These are phyloP conservation scores for Fistulinella prunicolor DNA, from an alignment of 768 basidiomycete species.

Conservation along the genomic window DNA sequence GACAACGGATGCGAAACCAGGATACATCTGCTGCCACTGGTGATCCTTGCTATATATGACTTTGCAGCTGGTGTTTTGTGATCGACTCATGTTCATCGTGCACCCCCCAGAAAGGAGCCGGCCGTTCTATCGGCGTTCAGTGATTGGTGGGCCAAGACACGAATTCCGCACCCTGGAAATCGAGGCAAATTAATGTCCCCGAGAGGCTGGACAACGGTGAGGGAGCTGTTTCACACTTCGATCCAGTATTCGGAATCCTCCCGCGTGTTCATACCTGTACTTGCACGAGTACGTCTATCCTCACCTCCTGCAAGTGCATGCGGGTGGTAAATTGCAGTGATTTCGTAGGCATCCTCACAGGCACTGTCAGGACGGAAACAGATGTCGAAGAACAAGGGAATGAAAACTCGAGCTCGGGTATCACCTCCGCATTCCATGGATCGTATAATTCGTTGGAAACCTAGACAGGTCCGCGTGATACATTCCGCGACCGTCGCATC, in stretches of 20 bases:
- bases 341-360: slow-evolving; percentile 23
- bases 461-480: slow-evolving; percentile 25
- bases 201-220: slow-evolving; percentile 31
- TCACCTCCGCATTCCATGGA: slow-evolving; percentile 21
- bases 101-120: slow-evolving; percentile 36
- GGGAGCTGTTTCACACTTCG: slow-evolving; percentile 37
- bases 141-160: slow-evolving; percentile 39
- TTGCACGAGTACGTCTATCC: slow-evolving; percentile 26
- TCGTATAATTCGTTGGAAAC: slow-evolving; percentile 27
- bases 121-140: slow-evolving; percentile 33
- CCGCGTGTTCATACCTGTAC: slow-evolving; percentile 25
- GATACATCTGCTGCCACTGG: slow-evolving; percentile 37
- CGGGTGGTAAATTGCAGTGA: background rate
- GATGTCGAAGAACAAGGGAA: slow-evolving; percentile 7
- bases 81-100: slow-evolving; percentile 10
- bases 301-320: background rate
- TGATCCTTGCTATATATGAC: slow-evolving; percentile 44
- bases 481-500: slow-evolving; percentile 25
- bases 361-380: slow-evolving; percentile 33
- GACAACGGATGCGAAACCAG: slow-evolving; percentile 29
- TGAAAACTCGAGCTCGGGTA: slow-evolving; percentile 14
- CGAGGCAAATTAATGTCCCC: slow-evolving; percentile 16
- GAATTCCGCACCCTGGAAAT: slow-evolving; percentile 14
- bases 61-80: slow-evolving; percentile 31
- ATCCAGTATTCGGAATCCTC: slow-evolving; percentile 44